Conservation (phyloP, 1,284 basidiomycete species). For the Moesziomyces parantarcticus region DNA sequence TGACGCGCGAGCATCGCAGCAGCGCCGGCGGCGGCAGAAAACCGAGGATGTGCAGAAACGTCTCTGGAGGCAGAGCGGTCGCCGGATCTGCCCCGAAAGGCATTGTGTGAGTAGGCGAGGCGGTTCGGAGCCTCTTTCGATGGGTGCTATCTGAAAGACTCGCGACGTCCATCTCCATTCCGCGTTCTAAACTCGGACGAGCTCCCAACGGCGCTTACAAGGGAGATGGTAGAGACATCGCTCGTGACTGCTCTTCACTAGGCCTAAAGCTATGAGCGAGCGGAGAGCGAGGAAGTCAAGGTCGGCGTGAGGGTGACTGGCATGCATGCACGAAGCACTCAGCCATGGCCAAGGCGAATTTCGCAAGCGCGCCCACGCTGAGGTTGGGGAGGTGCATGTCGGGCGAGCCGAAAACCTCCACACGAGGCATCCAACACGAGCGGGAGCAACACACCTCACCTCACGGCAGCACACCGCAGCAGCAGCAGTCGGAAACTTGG, state of each 20-base stretch:
- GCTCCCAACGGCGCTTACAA: too few relatives aligned
- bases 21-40: constrained; percentile 39
- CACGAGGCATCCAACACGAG: not conserved
- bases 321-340: too few relatives aligned
- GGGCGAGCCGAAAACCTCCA: constrained; percentile 17
- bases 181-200: too few relatives aligned
- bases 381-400: not conserved
- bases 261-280: too few relatives aligned
- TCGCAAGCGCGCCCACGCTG: not conserved
- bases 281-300: too few relatives aligned
- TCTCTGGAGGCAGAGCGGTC: constrained; percentile 35
- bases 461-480: too few relatives aligned
- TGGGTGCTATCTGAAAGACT: not conserved
- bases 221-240: too few relatives aligned
- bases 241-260: too few relatives aligned
- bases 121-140: constrained; percentile 18
- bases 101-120: constrained; percentile 5
- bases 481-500: not conserved
- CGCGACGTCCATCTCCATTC: not conserved
- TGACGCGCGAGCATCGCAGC: constrained; percentile 24
- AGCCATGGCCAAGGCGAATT: not conserved
- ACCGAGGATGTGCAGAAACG: constrained; percentile 30
- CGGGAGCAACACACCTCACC: not conserved
- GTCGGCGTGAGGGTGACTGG: too few relatives aligned
- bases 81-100: constrained; percentile 11